These are phyloP conservation scores for Corylus heterophylla DNA, from an alignment of 306 rosid species.

Conservation along the genomic window DNA sequence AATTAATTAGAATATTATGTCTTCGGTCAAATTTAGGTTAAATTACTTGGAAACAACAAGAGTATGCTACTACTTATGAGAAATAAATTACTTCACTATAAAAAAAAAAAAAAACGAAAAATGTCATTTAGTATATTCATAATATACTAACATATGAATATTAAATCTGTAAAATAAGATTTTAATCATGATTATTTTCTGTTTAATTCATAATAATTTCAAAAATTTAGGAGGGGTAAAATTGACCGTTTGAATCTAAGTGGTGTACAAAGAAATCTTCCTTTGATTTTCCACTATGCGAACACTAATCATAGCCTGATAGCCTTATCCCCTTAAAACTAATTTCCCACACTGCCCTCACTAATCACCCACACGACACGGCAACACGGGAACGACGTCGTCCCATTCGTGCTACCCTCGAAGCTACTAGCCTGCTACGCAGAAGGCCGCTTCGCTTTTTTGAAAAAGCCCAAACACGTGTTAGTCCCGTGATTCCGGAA, in stretches of 20 bases:
- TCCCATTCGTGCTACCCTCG: background rate
- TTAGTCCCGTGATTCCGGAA: constrained; percentile 45
- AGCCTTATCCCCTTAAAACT: constrained; percentile 1
- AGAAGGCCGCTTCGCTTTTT: constrained; percentile 20
- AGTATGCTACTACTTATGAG: no score
- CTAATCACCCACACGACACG: background rate
- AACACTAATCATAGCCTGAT: constrained; percentile 27
- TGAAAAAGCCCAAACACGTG: constrained; percentile 51
- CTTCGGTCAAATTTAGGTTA: no score
- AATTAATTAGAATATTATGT: no score
- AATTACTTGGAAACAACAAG: no score
- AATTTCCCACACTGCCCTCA: constrained; percentile 18
- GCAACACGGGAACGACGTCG: constrained; percentile 13
- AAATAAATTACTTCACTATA: no score
- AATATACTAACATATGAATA: no score
- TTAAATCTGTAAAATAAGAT: no score
- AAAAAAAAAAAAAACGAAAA: no score
- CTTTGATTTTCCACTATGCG: constrained; percentile 2
- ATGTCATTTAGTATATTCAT: no score
- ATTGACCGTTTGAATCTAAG: constrained; percentile 23
- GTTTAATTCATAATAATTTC: background rate
- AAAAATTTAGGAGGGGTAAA: background rate
- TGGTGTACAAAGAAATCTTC: constrained; percentile 15
- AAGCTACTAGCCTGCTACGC: background rate
- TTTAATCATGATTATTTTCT: no score